These are phyloP conservation scores for Sarocladiaceae sp. DNA, from an alignment of 2,329 filamentous ascomycete species.

Conservation along the genomic window DNA sequence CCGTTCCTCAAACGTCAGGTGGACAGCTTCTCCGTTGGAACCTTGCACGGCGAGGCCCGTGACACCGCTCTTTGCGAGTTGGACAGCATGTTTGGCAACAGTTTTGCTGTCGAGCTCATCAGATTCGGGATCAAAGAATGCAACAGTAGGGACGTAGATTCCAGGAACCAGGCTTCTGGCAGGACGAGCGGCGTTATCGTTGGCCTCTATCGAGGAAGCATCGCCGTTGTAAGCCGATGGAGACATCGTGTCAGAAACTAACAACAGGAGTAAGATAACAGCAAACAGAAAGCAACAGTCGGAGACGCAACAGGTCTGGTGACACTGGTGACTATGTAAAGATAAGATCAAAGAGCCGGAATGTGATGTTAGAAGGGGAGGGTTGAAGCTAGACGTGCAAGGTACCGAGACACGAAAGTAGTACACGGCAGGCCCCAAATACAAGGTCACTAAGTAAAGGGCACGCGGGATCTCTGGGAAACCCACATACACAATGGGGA, in stretches of 20 bases:
- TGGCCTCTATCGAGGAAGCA: not conserved
- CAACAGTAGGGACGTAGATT: conserved; percentile 68
- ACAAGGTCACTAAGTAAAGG: too few relatives aligned
- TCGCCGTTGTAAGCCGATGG: conserved; percentile 2
- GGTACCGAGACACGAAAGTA: too few relatives aligned
- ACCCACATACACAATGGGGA: too few relatives aligned
- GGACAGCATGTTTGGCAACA: conserved; percentile 52
- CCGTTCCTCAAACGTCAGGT: conserved; percentile 66
- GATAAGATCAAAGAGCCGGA: too few relatives aligned
- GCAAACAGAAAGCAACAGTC: too few relatives aligned
- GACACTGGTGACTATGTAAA: too few relatives aligned
- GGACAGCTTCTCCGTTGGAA: conserved; percentile 78
- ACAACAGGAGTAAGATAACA: not conserved
- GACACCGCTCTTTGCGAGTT: conserved; percentile 67
- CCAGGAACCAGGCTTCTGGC: conserved; percentile 38
- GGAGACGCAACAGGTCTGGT: too few relatives aligned
- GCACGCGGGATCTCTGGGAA: too few relatives aligned
- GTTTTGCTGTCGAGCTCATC: conserved; percentile 62
- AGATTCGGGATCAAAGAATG: conserved; percentile 60
- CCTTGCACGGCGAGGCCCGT: conserved; percentile 71
- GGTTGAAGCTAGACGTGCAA: too few relatives aligned
- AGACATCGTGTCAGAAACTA: not conserved
- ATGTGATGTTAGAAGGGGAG: too few relatives aligned
- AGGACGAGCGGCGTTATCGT: not conserved
- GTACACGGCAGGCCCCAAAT: too few relatives aligned